Evolutionary conservation across 2,329 filamentous ascomycete genomes (phyloP).

Genomic region (Talaromyces atroroseus): DNA sequence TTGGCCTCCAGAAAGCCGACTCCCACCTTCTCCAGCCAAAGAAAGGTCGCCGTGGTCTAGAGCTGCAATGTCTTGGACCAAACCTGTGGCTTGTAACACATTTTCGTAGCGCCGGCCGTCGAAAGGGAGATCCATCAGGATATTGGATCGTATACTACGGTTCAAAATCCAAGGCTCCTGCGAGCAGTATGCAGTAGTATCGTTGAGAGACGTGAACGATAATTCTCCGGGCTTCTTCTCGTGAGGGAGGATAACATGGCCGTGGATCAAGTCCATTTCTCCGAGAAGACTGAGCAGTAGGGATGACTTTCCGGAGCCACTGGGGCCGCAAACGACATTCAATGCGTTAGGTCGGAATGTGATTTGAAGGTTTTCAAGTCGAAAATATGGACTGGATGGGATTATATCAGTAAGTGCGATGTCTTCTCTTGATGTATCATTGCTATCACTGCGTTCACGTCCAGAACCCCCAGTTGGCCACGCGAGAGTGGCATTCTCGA

Average conservation of each 20-base stretch:
- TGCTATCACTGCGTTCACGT: background rate
- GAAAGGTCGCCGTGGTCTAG: background rate
- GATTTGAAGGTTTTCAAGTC: background rate
- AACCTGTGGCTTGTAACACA: background rate
- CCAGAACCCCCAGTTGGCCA: background rate
- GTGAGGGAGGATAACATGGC: background rate
- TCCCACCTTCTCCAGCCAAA: background rate
- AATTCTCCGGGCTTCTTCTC: background rate
- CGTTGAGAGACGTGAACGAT: background rate
- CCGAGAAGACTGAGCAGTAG: slow-evolving; percentile 3
- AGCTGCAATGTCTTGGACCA: background rate
- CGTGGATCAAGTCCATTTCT: slow-evolving; percentile 4
- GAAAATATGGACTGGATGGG: background rate
- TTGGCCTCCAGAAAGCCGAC: slow-evolving; percentile 79
- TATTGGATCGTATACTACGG: slow-evolving; percentile 2
- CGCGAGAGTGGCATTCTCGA: slow-evolving; percentile 3
- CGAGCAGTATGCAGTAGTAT: slow-evolving; percentile 5
- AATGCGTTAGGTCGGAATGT: background rate
- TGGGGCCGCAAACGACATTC: slow-evolving; percentile 2
- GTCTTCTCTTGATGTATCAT: background rate
- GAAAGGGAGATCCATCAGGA: background rate
- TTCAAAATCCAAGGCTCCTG: slow-evolving; percentile 7
- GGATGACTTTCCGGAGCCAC: slow-evolving; percentile 7
- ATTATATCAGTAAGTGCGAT: background rate
- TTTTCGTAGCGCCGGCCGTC: background rate